Evolutionary conservation across 2,329 filamentous ascomycete genomes (phyloP), one percentile per base, ranked within the genome.

Genomic region (Elsinoe australis): DNA sequence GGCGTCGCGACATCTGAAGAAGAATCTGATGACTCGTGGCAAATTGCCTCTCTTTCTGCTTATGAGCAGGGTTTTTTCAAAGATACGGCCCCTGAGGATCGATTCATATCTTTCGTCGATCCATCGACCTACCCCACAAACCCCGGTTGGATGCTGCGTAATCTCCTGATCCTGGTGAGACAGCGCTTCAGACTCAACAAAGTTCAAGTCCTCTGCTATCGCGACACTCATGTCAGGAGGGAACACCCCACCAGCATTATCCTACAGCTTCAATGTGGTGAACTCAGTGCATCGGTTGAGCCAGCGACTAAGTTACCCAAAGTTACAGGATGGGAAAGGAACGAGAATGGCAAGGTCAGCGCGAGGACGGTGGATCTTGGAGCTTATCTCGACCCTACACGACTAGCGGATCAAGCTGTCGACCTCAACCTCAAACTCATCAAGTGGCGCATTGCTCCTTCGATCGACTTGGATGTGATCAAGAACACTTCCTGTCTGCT

Each of bases 341-440:
- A 88, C 53, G 75, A 79, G 14, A 74, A 78, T 18, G 83, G 85
- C 19, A 95, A 94, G 61, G 71, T 96, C 14, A 78, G 79, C 14
- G 81, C 85, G 12, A 82, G 85, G 55, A 76, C 83, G 14, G 87
- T 87, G 10, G 87, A 94, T 59, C 73, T 98, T 6, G 84, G 85
- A 15, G 87, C 92, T 58, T 94, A 95, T 58, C 90, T 98, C 84
- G 89, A 98, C 61, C 90, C 92, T 5, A 72, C 76, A 26, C 82
- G 82, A 57, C 72, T 96, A 14, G 92, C 92, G 17, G 89, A 96
- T 61, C 88, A 94, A 63, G 88, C 89, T 0, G 90, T 96, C 7
- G 92, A 98, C 60, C 75, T 98, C 51, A 98, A 98, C 60, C 73
- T 96, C 52, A 96, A 96, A 67, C 75, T 98, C 50, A 98, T 98